Percentiles rank a stretch among this genome's conserved stretches.
These are phyloP conservation scores for Clarireedia sp. DNA, from an alignment of 2,329 filamentous ascomycete genomes.

Conservation along the genomic window DNA sequence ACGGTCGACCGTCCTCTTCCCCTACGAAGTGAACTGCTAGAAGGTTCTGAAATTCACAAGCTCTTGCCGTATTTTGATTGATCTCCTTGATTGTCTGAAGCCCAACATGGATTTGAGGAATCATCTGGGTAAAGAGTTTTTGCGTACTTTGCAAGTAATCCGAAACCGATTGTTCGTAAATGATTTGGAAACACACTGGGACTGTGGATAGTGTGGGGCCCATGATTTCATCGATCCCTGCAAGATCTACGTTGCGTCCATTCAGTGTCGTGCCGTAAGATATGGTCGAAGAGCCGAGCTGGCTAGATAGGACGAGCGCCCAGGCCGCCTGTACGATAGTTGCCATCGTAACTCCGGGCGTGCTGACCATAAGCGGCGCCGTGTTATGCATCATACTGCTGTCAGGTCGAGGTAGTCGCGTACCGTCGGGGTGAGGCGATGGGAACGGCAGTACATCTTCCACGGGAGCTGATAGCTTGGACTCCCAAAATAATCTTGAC, in stretches of 20 bases:
- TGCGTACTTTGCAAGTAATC: neutral
- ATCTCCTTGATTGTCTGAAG: neutral
- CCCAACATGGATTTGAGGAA: neutral
- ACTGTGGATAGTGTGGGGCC: constrained; percentile 24
- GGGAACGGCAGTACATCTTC: too few relatives aligned
- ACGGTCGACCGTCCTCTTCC: neutral
- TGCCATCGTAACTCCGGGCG: neutral
- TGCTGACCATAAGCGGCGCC: neutral
- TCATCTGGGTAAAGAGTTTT: neutral
- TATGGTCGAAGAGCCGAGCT: constrained; percentile 10
- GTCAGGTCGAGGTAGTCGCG: too few relatives aligned
- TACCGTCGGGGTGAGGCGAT: too few relatives aligned
- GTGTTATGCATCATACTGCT: neutral
- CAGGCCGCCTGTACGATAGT: neutral
- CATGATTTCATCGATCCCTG: constrained; percentile 24
- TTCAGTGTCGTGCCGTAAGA: too few relatives aligned
- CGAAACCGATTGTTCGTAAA: neutral
- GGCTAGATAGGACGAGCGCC: constrained; percentile 21
- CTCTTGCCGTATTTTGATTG: neutral
- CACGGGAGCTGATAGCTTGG: too few relatives aligned
- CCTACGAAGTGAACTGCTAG: neutral
- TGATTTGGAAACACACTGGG: neutral
- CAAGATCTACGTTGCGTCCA: constrained; percentile 30
- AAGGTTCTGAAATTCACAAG: neutral
- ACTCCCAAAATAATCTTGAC: too few relatives aligned